These are phyloP conservation scores for Gaeumannomyces tritici DNA, from an alignment of 2,329 filamentous ascomycete genomes.

Conservation along the genomic window DNA sequence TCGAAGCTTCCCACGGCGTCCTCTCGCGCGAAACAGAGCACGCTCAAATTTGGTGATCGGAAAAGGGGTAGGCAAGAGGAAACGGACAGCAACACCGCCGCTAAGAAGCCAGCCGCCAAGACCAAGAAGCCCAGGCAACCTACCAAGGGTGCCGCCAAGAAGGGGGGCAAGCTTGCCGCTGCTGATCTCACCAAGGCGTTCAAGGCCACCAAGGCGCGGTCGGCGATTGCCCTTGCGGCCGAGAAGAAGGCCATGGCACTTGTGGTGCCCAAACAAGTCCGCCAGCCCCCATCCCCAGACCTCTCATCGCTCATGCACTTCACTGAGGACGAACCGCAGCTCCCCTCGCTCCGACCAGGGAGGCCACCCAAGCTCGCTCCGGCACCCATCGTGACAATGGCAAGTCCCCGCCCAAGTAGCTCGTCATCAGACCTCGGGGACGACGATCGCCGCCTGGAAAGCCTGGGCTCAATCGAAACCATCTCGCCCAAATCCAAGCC, in stretches of 20 bases:
- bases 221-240: slow-evolving; percentile 9
- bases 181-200: slow-evolving; percentile 29
- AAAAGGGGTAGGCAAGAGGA: not conserved
- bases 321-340: not conserved
- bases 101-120: slow-evolving; percentile 14
- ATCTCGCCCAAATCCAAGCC: slow-evolving; percentile 33
- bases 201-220: slow-evolving; percentile 31
- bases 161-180: slow-evolving; percentile 14
- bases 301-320: slow-evolving; percentile 7
- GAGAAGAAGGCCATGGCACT: slow-evolving; percentile 6
- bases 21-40: slow-evolving; percentile 40
- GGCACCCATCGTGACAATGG: not conserved
- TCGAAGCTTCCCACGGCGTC: slow-evolving; percentile 21
- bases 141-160: slow-evolving; percentile 20
- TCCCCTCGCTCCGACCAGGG: not conserved
- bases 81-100: not conserved
- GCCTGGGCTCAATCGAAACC: slow-evolving; percentile 16
- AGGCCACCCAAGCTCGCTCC: not conserved
- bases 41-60: slow-evolving; percentile 29
- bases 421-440: not conserved
- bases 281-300: slow-evolving; percentile 9
- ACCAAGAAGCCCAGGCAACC: slow-evolving; percentile 9
- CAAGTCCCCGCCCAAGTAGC: not conserved
- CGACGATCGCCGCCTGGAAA: not conserved
- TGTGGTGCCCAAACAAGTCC: not conserved